Percentiles rank a stretch among this genome's conserved stretches.
Conservation (phyloP, 495 filamentous ascomycete genomes). For the Aspergillus leporis region DNA sequence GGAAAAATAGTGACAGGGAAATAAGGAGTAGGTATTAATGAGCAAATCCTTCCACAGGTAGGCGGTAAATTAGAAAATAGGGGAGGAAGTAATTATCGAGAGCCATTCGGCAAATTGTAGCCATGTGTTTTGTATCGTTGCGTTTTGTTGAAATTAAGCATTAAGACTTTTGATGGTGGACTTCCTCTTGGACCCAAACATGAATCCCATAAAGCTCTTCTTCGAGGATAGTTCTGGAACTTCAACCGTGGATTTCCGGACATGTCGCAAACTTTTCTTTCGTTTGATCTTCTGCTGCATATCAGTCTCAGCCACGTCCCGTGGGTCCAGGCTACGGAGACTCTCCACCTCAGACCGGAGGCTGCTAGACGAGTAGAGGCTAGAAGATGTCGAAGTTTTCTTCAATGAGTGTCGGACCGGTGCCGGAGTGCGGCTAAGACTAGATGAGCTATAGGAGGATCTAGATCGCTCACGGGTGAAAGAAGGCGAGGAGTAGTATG, state of each 20-base stretch:
- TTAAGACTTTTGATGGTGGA: constrained; percentile 26
- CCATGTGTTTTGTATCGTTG: background rate
- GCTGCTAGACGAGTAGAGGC: constrained; percentile 68
- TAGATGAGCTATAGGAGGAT: constrained; percentile 31
- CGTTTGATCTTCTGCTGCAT: constrained; percentile 15
- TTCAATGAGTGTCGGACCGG: constrained; percentile 32
- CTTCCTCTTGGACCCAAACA: constrained; percentile 32
- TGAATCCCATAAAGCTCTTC: constrained; percentile 41
- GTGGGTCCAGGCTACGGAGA: constrained; percentile 32
- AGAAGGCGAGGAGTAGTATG: constrained; percentile 16
- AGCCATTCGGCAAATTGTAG: constrained; percentile 4
- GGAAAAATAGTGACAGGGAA: background rate
- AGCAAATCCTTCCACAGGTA: background rate
- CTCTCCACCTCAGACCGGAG: constrained; percentile 60
- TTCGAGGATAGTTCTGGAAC: constrained; percentile 16
- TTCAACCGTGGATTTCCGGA: constrained; percentile 16
- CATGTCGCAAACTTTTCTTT: constrained; percentile 24
- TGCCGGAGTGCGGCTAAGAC: constrained; percentile 27
- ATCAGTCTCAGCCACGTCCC: constrained; percentile 10
- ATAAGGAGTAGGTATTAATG: background rate
- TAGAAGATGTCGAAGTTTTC: constrained; percentile 61
- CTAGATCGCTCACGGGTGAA: constrained; percentile 27
- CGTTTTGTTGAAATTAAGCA: constrained; percentile 21
- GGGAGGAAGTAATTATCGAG: background rate
- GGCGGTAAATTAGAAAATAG: background rate